Conservation (phyloP, 192 early-diverging fungal genomes). For the Glomus cerebriforme region DNA sequence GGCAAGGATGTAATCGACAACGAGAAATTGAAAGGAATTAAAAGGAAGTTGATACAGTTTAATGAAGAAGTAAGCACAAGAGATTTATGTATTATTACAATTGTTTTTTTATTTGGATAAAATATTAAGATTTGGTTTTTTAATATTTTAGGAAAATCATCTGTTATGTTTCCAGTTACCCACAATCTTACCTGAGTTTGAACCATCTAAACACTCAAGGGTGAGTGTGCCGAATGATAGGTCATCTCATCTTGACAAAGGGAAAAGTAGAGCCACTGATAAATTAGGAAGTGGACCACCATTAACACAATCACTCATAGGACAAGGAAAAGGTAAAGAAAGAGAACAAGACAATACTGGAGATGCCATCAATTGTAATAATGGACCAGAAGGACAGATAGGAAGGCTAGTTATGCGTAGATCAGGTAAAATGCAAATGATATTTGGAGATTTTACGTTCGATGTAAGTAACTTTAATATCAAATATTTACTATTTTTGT, state of each 20-base stretch:
- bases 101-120: background rate
- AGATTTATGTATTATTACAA: no score
- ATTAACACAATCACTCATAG: background rate
- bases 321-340: background rate
- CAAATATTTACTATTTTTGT: background rate
- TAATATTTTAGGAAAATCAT: constrained; percentile 2
- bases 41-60: background rate
- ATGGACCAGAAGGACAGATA: constrained; percentile 8
- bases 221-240: background rate
- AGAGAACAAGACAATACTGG: background rate
- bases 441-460: constrained; percentile 6
- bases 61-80: background rate
- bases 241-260: background rate
- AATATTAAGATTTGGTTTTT: background rate
- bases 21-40: background rate
- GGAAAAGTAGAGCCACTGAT: background rate
- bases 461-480: constrained; percentile 5
- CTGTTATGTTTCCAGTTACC: constrained; percentile 19
- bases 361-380: background rate
- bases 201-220: constrained; percentile 1
- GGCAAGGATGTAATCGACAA: background rate
- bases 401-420: background rate
- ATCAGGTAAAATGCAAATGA: constrained; percentile 13
- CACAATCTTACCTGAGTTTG: constrained; percentile 3
- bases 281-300: background rate